Conservation (phyloP, 2,329 filamentous ascomycete genomes). For the Xylaria sp. region DNA sequence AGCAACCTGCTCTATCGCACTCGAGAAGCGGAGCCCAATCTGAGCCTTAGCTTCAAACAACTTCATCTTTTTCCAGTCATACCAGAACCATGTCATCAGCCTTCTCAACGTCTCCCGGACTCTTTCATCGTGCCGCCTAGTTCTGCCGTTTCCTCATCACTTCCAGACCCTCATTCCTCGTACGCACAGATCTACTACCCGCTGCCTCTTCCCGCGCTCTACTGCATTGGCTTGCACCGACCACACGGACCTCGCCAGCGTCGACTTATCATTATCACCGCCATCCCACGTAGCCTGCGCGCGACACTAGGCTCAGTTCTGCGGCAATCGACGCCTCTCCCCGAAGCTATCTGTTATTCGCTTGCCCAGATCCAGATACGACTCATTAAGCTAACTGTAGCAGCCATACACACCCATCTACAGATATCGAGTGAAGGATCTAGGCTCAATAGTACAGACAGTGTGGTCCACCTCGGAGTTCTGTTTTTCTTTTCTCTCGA, state of each 20-base stretch:
- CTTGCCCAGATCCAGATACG: constrained; percentile 15
- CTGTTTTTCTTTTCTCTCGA: constrained; percentile 27
- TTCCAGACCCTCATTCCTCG: background rate
- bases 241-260: background rate
- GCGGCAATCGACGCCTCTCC: constrained; percentile 7
- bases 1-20: background rate
- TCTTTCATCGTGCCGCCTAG: background rate
- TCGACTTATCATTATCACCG: background rate
- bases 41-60: constrained; percentile 12
- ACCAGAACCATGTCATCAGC: constrained; percentile 22
- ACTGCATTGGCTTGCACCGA: background rate
- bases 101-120: background rate
- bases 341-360: constrained; percentile 11
- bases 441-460: constrained; percentile 14
- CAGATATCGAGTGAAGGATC: constrained; percentile 25
- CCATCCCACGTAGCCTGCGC: background rate
- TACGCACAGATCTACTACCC: background rate
- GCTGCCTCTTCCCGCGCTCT: background rate
- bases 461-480: constrained; percentile 15
- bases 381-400: constrained; percentile 28
- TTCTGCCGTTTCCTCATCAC: background rate
- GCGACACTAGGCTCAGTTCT: background rate
- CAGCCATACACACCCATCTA: background rate
- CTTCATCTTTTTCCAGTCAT: constrained; percentile 13
- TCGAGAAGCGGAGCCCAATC: constrained; percentile 20